phyloP scores from a whole-genome alignment of 2,329 filamentous ascomycete species.

The Aspergillus fumigatus region DNA sequence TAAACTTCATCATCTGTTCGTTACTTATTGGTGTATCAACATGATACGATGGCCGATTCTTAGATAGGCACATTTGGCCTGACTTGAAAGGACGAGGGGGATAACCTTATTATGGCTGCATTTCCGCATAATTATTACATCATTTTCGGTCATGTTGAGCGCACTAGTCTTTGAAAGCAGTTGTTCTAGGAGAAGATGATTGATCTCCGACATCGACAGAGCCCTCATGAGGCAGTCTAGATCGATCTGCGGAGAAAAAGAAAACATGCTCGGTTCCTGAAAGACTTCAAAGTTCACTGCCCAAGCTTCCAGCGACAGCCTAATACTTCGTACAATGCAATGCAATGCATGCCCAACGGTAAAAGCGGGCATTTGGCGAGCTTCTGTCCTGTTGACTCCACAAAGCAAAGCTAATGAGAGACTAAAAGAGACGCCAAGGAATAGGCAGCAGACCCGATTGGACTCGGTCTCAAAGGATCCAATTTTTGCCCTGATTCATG shows the following conservation, averaged over 20 bases:
- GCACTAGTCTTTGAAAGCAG: not conserved
- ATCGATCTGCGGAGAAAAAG: not conserved
- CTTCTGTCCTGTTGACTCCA: not conserved
- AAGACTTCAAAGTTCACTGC: not conserved
- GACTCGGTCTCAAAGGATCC: not conserved
- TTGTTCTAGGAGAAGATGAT: no score
- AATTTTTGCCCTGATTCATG: not conserved
- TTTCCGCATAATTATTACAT: not conserved
- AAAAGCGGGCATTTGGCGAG: no score
- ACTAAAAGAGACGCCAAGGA: not conserved
- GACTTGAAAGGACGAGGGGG: no score
- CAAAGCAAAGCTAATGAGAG: no score
- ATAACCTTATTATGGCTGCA: not conserved
- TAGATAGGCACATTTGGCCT: not conserved
- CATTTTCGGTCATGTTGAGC: not conserved
- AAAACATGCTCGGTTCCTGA: not conserved
- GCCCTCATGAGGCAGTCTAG: not conserved
- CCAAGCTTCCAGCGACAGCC: not conserved
- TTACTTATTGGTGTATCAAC: no score
- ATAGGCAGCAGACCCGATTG: not conserved
- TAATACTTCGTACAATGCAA: not conserved
- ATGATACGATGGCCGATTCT: not conserved
- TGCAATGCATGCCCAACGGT: no score
- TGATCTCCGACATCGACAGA: not conserved
- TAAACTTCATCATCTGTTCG: no score